These are phyloP conservation scores for Aureobasidium sp. DNA, from an alignment of 2,329 filamentous ascomycete species.

Conservation along the genomic window DNA sequence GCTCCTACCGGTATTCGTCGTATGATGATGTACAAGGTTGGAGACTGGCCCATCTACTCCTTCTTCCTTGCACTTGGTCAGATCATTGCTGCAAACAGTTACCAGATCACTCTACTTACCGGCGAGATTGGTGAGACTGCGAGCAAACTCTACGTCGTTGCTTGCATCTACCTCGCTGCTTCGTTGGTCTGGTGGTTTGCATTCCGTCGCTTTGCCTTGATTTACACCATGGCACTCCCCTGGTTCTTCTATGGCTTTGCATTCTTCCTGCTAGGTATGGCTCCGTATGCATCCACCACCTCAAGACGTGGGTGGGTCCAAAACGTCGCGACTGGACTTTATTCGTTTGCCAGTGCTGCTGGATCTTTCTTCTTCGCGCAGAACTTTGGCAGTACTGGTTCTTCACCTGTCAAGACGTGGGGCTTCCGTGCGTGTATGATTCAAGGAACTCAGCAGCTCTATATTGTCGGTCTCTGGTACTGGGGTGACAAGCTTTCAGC, in stretches of 20 bases:
- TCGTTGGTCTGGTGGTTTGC: conserved; percentile 58
- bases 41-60: conserved; percentile 59
- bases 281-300: conserved; percentile 45
- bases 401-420: conserved; percentile 57
- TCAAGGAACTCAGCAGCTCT: conserved; percentile 61
- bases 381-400: conserved; percentile 51
- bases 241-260: conserved; percentile 58
- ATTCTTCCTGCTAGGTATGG: conserved; percentile 57
- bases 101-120: conserved; percentile 61
- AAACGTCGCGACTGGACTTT: conserved; percentile 55
- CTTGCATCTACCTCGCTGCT: conserved; percentile 51
- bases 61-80: conserved; percentile 56
- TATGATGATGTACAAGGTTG: conserved; percentile 49
- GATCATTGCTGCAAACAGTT: conserved; percentile 59
- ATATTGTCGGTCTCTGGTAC: conserved; percentile 59
- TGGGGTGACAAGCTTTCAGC: conserved; percentile 54
- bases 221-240: conserved; percentile 52
- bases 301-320: conserved; percentile 47
- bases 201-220: conserved; percentile 52
- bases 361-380: conserved; percentile 60
- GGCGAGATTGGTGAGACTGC: conserved; percentile 55
- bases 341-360: conserved; percentile 55
- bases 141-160: conserved; percentile 53
- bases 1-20: conserved; percentile 51
- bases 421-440: conserved; percentile 61